Conservation (phyloP, 495 filamentous ascomycete species). For the Hypoxylon fuscum region DNA sequence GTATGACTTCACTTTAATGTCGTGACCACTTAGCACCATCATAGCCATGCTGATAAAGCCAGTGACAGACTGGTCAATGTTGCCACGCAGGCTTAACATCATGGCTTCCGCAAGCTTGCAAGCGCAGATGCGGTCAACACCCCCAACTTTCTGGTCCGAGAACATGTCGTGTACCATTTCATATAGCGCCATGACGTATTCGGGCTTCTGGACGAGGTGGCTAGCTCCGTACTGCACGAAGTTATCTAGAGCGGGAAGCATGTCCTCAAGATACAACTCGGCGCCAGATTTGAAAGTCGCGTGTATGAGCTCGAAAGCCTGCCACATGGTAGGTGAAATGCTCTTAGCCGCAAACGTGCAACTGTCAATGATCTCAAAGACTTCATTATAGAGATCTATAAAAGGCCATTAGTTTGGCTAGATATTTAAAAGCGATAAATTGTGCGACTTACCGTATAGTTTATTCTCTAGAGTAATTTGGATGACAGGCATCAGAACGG, state of each 20-base stretch:
- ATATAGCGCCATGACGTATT: conserved; percentile 85
- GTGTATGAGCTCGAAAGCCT: conserved; percentile 95
- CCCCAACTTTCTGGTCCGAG: conserved; percentile 84
- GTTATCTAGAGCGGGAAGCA: conserved; percentile 97
- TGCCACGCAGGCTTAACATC: conserved; percentile 94
- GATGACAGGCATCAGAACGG: conserved; percentile 96
- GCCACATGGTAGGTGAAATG: conserved; percentile 97
- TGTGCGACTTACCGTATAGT: conserved; percentile 70
- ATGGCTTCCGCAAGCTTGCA: conserved; percentile 97
- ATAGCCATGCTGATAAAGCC: conserved; percentile 91
- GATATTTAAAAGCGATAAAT: not conserved
- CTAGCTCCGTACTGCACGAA: conserved; percentile 90
- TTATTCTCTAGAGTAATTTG: conserved; percentile 96
- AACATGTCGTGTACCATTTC: conserved; percentile 79
- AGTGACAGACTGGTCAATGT: conserved; percentile 84
- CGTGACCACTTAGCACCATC: conserved; percentile 72
- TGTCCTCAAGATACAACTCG: conserved; percentile 97
- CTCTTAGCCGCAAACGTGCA: conserved; percentile 98
- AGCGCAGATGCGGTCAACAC: conserved; percentile 96
- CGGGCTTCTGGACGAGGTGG: conserved; percentile 80
- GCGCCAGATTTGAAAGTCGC: conserved; percentile 96
- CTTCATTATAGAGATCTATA: conserved; percentile 90
- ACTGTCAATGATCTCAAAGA: conserved; percentile 99
- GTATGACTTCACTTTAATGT: conserved; percentile 87
- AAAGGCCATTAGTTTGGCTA: conserved; percentile 36